Conservation (phyloP, 2,329 filamentous ascomycete genomes). For the Alternaria infectoria region DNA sequence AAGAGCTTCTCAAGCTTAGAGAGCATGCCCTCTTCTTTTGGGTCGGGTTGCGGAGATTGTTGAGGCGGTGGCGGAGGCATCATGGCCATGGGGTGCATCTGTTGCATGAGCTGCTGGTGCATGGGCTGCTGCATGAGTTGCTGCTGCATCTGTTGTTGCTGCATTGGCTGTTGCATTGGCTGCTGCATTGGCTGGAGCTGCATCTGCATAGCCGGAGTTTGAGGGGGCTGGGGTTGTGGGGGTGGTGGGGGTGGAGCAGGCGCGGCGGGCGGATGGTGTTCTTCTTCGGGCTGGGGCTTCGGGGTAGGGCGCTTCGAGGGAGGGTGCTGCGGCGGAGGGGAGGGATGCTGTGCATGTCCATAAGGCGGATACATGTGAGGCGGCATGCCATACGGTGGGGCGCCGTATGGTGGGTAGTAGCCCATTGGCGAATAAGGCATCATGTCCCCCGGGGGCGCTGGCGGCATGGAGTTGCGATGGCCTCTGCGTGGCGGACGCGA, state of each 20-base stretch:
- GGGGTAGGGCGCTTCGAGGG: constrained; percentile 39
- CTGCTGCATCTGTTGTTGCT: constrained; percentile 11
- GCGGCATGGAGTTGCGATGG: constrained; percentile 46
- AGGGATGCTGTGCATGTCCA: constrained; percentile 25
- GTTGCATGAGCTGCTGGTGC: constrained; percentile 11
- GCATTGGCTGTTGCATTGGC: constrained; percentile 8
- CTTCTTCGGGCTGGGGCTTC: constrained; percentile 28
- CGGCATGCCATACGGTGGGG: constrained; percentile 36
- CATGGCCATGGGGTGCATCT: constrained; percentile 10
- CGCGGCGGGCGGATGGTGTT: constrained; percentile 32
- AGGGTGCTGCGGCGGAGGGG: constrained; percentile 34
- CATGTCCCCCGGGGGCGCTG: constrained; percentile 36
- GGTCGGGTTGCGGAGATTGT: constrained; percentile 25
- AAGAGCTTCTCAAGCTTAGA: constrained; percentile 38
- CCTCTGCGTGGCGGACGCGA: constrained; percentile 23
- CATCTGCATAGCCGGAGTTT: constrained; percentile 12
- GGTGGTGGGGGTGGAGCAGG: constrained; percentile 18
- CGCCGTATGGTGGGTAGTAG: constrained; percentile 40
- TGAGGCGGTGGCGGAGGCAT: constrained; percentile 26
- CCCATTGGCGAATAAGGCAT: constrained; percentile 41
- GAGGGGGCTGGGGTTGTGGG: constrained; percentile 22
- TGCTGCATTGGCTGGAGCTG: constrained; percentile 10
- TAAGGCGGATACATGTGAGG: constrained; percentile 36
- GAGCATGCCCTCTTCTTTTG: constrained; percentile 42
- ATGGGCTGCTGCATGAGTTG: constrained; percentile 12